Conservation (phyloP, 2,329 filamentous ascomycete species). For the Samsoniella hepiali region DNA sequence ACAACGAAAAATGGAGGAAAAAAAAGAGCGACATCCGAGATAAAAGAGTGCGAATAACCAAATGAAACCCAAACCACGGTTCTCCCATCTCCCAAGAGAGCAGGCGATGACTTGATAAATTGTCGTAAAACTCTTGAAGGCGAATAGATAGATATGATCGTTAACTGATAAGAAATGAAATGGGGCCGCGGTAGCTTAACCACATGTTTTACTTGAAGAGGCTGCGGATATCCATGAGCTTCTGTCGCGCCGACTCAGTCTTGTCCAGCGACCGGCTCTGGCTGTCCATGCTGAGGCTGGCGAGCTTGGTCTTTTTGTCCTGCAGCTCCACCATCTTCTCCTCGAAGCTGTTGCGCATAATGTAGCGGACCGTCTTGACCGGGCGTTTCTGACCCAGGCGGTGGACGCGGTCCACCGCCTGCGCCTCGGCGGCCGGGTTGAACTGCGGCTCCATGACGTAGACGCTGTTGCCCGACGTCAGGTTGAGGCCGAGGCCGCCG, state of each 20-base stretch:
- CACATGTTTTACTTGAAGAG: constrained; percentile 48
- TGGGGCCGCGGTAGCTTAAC: not conserved
- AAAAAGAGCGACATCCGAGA: constrained; percentile 26
- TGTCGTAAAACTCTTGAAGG: not conserved
- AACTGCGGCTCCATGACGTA: constrained; percentile 99
- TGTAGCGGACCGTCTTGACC: constrained; percentile 81
- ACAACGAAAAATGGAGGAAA: constrained; percentile 20
- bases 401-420: constrained; percentile 91
- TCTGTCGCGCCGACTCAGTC: constrained; percentile 56
- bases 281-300: constrained; percentile 78
- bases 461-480: constrained; percentile 80
- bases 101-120: not conserved
- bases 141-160: not conserved
- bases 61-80: not conserved
- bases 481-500: constrained; percentile 85
- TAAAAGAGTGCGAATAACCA: not conserved
- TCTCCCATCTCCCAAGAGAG: not conserved
- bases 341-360: constrained; percentile 89
- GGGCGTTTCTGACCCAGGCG: constrained; percentile 85
- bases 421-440: constrained; percentile 91
- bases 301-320: constrained; percentile 87
- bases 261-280: constrained; percentile 52
- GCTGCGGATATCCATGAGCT: constrained; percentile 55
- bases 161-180: not conserved
- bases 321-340: constrained; percentile 89